Percentiles rank a stretch among this genome's conserved stretches.
Conservation (phyloP, 2,329 filamentous ascomycete species). For the Penicillium sp. region DNA sequence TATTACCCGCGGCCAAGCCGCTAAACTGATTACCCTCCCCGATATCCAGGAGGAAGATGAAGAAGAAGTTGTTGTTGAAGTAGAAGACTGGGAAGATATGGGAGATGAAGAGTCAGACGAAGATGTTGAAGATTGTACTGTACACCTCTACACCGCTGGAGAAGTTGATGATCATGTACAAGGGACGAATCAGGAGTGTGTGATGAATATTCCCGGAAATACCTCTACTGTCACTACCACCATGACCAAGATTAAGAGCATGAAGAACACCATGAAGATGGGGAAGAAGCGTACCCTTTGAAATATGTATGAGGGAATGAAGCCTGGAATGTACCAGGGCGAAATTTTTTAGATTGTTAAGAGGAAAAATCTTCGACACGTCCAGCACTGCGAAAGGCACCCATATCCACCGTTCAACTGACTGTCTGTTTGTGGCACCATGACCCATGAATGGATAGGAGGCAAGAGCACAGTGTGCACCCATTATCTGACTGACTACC, state of each 20-base stretch:
- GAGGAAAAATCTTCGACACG: no score
- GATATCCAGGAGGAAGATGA: neutral
- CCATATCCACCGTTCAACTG: neutral
- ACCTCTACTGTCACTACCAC: neutral
- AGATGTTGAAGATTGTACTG: neutral
- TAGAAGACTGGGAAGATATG: neutral
- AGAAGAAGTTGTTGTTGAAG: conserved; percentile 7
- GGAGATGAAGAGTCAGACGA: no score
- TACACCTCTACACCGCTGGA: neutral
- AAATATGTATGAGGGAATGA: neutral
- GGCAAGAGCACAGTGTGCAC: neutral
- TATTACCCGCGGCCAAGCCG: conserved; percentile 8
- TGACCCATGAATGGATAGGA: neutral
- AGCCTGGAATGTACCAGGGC: neutral
- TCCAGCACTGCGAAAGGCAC: neutral
- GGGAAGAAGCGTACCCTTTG: neutral
- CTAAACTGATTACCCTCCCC: conserved; percentile 6
- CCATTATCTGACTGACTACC: neutral
- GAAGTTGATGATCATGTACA: neutral
- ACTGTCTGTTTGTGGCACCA: neutral
- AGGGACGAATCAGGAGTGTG: neutral
- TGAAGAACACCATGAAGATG: neutral
- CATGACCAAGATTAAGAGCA: neutral
- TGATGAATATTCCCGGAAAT: neutral
- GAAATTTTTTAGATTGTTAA: neutral